These are phyloP conservation scores for Myxozyma monticola DNA, from an alignment of 805 yeast species.

Conservation along the genomic window DNA sequence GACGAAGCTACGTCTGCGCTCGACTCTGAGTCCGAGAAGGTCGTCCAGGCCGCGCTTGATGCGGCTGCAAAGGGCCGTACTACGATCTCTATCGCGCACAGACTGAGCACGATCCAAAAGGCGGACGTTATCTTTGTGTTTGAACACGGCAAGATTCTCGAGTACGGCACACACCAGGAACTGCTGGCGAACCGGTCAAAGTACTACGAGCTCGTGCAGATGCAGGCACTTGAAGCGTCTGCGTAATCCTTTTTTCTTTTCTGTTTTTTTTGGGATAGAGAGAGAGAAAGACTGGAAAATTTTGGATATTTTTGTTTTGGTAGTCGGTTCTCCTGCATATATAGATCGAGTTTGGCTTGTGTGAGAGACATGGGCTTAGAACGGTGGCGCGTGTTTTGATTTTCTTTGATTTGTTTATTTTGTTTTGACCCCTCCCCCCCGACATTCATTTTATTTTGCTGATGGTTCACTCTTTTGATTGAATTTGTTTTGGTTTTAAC, in stretches of 20 bases:
- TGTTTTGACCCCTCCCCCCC: too few relatives aligned
- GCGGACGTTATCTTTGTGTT: slow-evolving; percentile 56
- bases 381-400: too few relatives aligned
- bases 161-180: slow-evolving; percentile 49
- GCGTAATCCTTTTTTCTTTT: neutral
- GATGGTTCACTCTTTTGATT: too few relatives aligned
- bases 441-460: too few relatives aligned
- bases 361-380: too few relatives aligned
- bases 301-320: too few relatives aligned
- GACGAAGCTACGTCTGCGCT: slow-evolving; percentile 61
- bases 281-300: neutral
- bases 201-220: slow-evolving; percentile 44
- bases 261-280: neutral
- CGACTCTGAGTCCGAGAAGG: slow-evolving; percentile 62
- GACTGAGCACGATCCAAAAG: slow-evolving; percentile 59
- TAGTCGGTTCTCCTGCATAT: neutral
- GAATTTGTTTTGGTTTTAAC: too few relatives aligned
- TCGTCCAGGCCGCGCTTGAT: slow-evolving; percentile 62
- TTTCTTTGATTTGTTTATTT: too few relatives aligned
- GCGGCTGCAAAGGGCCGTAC: slow-evolving; percentile 64
- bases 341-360: too few relatives aligned
- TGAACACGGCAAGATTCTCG: slow-evolving; percentile 55
- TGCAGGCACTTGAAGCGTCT: slow-evolving; percentile 45
- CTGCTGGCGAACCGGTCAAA: slow-evolving; percentile 41
- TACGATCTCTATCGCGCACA: slow-evolving; percentile 72